Base-by-base conservation (phyloP, 805 yeast species). In the Teunomyces cretensis region DNA sequence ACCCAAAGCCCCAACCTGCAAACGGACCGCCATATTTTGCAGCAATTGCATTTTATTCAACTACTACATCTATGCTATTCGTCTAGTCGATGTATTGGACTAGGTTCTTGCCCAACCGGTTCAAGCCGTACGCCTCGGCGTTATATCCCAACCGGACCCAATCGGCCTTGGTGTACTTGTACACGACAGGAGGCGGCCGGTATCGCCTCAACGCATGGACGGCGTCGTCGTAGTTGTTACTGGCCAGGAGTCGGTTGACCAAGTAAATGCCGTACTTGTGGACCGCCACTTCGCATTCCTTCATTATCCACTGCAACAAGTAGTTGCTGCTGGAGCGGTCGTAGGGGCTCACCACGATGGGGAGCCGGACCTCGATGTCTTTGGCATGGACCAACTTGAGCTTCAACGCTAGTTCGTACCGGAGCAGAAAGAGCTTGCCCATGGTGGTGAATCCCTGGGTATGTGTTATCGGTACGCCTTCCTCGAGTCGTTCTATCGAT, bases 291-390 rank as follows among this genome's bases (percentile, higher is more conserved):
- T 74, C 78, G 43, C 79, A 76, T 56, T 83, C 84, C 40, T 72
- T 68, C 46, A 71, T 51, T 13, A 83, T 79, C 75, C 84, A 74
- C 47, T 69, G 71, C 44, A 81, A 67, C 9, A 82, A 56, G 45
- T 79, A 73, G 28, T 68, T 73, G 33, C 82, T 66, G 51, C 77
- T 71, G 2, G 60, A 51, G 30, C 75, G 59, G 52, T 79, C 75
- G 65, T 75, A 80, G 1, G 83, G 82, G 22, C 83, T 68, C 0
- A 83, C 68, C 1, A 77, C 76, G 4, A 83, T 61, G 1, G 84
- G 86, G 16, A 80, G 70, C 12, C 65, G 58, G 9, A 78, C 57
- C 36, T 72, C 77, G 32, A 81, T 63, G 46, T 78, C 79, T 50
- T 78, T 79, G 2, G 78, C 76, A 32, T 72, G 76, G 13, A 61